Percentiles rank a stretch among this genome's conserved stretches.
Conservation (phyloP, 805 yeast species). For the Candida pseudoglaebosa region DNA sequence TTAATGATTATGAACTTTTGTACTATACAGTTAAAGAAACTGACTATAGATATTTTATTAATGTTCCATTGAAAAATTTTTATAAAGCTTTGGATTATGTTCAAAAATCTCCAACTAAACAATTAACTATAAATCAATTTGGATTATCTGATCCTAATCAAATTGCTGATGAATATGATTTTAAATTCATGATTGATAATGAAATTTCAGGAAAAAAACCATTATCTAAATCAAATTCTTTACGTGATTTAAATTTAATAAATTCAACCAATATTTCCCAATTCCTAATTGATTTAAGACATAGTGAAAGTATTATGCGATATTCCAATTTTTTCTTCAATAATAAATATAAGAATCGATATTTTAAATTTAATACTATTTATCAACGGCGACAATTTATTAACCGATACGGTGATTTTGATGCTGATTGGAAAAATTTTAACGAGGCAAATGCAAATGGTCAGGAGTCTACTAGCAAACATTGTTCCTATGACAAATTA, state of each 20-base stretch:
- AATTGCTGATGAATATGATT: constrained; percentile 18
- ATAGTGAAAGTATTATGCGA: constrained; percentile 17
- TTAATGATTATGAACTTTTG: constrained; percentile 41
- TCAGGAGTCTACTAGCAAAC: background rate
- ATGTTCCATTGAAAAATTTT: constrained; percentile 43
- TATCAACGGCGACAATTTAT: constrained; percentile 40
- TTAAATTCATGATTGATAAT: constrained; percentile 3
- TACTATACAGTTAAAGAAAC: constrained; percentile 39
- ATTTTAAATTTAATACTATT: constrained; percentile 38
- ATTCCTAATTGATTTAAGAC: constrained; percentile 3
- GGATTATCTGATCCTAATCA: constrained; percentile 24
- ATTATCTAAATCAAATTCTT: background rate
- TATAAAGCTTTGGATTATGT: constrained; percentile 43
- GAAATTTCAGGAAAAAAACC: background rate
- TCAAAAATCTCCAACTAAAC: constrained; percentile 15
- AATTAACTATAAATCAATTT: constrained; percentile 10
- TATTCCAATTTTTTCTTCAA: constrained; percentile 35
- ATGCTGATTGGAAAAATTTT: constrained; percentile 21
- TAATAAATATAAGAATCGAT: constrained; percentile 24
- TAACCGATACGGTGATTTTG: constrained; percentile 39
- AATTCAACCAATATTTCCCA: background rate
- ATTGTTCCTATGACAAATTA: constrained; percentile 30
- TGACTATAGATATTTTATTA: constrained; percentile 40
- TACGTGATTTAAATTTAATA: background rate
- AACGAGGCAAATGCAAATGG: constrained; percentile 10